These are phyloP conservation scores for Hydnomerulius pinastri DNA, from an alignment of 768 basidiomycete species.

Conservation along the genomic window DNA sequence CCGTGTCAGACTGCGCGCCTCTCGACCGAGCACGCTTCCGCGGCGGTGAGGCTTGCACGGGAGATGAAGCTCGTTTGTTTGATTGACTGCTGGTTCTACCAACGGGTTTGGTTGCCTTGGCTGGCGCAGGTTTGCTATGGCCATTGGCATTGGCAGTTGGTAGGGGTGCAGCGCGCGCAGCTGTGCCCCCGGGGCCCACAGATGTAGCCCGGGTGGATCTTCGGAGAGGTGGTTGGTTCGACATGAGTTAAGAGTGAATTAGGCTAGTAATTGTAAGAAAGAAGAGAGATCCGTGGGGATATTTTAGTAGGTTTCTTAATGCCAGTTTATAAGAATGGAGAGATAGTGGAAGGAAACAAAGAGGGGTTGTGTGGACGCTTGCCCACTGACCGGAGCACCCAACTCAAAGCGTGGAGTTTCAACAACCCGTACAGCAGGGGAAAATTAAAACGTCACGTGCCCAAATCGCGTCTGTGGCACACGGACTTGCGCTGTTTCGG, in stretches of 20 bases:
- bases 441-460: constrained; percentile 17
- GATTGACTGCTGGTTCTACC: constrained; percentile 24
- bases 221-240: constrained; percentile 41
- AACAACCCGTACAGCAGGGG: constrained; percentile 2
- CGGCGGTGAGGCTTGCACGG: constrained; percentile 43
- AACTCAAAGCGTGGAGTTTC: neutral
- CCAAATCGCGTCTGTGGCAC: constrained; percentile 28
- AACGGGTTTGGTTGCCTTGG: constrained; percentile 33
- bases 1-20: constrained; percentile 41
- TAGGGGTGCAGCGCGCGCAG: constrained; percentile 32
- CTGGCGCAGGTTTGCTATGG: constrained; percentile 36
- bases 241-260: constrained; percentile 32
- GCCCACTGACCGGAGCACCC: neutral
- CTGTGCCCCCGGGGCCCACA: constrained; percentile 37
- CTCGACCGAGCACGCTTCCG: constrained; percentile 48
- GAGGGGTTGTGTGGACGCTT: neutral
- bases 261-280: constrained; percentile 3
- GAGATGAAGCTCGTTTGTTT: constrained; percentile 55
- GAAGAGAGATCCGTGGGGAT: neutral
- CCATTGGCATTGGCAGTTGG: constrained; percentile 27
- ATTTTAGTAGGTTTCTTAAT: neutral
- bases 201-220: constrained; percentile 57
- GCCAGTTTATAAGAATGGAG: neutral
- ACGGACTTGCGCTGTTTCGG: constrained; percentile 25
- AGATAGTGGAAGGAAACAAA: neutral